Evolutionary conservation across 1,284 basidiomycete genomes (phyloP).

Genomic region (Heliocybe sulcata): DNA sequence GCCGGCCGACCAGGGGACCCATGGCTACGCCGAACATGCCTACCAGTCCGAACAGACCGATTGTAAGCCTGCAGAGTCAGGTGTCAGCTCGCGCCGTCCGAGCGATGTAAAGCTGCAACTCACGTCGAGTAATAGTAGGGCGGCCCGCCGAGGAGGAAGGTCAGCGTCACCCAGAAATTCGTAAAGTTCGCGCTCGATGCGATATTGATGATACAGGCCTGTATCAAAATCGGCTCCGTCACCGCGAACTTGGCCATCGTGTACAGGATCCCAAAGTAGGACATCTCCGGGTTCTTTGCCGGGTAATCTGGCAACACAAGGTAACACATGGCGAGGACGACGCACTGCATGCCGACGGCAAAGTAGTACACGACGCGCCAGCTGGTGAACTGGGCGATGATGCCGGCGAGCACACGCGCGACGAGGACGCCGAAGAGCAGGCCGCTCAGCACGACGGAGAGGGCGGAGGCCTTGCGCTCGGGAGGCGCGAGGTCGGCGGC

Average conservation of each 20-base stretch:
- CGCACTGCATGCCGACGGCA: slow-evolving; percentile 31
- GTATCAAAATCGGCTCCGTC: slow-evolving; percentile 44
- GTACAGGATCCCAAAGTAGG: slow-evolving; percentile 36
- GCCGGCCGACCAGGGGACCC: slow-evolving; percentile 40
- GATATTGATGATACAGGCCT: slow-evolving; percentile 35
- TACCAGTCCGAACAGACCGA: slow-evolving; percentile 49
- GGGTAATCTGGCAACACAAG: slow-evolving; percentile 44
- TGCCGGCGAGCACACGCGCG: slow-evolving; percentile 39
- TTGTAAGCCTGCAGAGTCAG: slow-evolving; percentile 29
- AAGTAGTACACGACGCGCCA: slow-evolving; percentile 44
- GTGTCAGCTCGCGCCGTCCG: neutral
- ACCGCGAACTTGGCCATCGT: slow-evolving; percentile 39
- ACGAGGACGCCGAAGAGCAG: slow-evolving; percentile 41
- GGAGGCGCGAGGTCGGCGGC: slow-evolving; percentile 47
- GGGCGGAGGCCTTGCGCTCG: slow-evolving; percentile 36
- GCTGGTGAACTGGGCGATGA: slow-evolving; percentile 36
- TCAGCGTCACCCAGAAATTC: slow-evolving; percentile 44
- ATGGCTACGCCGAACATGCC: slow-evolving; percentile 38
- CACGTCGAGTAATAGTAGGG: slow-evolving; percentile 40
- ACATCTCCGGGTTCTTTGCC: slow-evolving; percentile 30
- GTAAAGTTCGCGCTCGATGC: slow-evolving; percentile 32
- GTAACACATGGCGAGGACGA: slow-evolving; percentile 30
- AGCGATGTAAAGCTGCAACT: slow-evolving; percentile 7
- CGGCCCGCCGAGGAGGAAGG: slow-evolving; percentile 40
- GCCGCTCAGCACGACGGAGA: slow-evolving; percentile 43